Conservation (phyloP, 768 basidiomycete species). For the Dacryopinax spathularia region DNA sequence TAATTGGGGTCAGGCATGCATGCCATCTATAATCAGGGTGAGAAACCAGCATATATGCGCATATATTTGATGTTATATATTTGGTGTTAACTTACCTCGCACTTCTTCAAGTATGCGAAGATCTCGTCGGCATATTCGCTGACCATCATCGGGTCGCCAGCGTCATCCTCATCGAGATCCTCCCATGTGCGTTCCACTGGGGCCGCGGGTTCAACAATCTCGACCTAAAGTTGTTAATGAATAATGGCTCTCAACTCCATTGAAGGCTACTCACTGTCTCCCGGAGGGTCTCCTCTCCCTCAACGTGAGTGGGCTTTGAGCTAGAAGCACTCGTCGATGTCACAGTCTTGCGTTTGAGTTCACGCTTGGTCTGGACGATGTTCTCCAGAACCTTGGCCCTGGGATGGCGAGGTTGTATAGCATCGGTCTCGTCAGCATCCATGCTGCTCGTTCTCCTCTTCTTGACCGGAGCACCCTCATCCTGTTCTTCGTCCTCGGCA, state of each 20-base stretch:
- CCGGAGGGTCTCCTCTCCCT: neutral
- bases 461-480: neutral
- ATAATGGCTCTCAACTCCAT: too few relatives aligned
- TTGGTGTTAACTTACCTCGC: conserved; percentile 79
- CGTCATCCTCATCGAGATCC: conserved; percentile 83
- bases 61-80: conserved; percentile 6
- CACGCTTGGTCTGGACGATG: neutral
- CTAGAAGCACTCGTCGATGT: neutral
- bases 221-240: neutral
- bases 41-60: conserved; percentile 2
- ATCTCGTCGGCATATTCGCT: conserved; percentile 92
- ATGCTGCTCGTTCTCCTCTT: neutral
- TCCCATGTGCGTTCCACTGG: conserved; percentile 53
- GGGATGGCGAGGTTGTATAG: neutral
- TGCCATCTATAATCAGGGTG: conserved; percentile 34
- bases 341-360: neutral
- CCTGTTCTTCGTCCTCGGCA: neutral
- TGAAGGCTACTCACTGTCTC: neutral
- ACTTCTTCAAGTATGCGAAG: conserved; percentile 73
- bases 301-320: neutral
- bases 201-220: neutral
- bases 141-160: conserved; percentile 91
- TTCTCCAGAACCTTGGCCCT: neutral
- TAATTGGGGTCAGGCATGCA: conserved; percentile 77
- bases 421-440: neutral